phyloP scores from a whole-genome alignment of 768 basidiomycete genomes.

The Lactifluus hygrophoroides region DNA sequence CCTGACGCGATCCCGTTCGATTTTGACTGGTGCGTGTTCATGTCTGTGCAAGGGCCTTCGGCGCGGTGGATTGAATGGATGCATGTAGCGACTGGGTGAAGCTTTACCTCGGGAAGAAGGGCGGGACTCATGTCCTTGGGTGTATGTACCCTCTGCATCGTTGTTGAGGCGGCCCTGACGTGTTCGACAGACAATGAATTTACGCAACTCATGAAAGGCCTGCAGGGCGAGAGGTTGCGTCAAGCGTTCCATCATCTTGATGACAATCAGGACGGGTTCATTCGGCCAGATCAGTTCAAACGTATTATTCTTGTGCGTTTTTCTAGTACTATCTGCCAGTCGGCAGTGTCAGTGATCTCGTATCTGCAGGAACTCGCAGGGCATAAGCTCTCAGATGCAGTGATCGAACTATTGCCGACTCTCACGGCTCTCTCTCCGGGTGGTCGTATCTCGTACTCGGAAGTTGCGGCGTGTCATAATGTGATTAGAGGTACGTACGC shows the following conservation, averaged over 20 bases:
- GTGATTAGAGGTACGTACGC: slow-evolving; percentile 66
- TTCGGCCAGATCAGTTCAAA: slow-evolving; percentile 89
- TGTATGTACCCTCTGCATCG: slow-evolving; percentile 42
- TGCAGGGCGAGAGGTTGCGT: slow-evolving; percentile 94
- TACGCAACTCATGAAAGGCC: slow-evolving; percentile 96
- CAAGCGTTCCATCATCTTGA: slow-evolving; percentile 95
- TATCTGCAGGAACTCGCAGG: slow-evolving; percentile 78
- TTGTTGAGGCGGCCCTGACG: slow-evolving; percentile 14
- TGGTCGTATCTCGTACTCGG: slow-evolving; percentile 89
- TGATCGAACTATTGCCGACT: slow-evolving; percentile 88
- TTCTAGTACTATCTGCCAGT: not conserved
- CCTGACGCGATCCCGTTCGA: slow-evolving; percentile 86
- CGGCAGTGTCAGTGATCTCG: slow-evolving; percentile 1
- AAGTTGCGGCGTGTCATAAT: slow-evolving; percentile 96
- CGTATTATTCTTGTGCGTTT: slow-evolving; percentile 78
- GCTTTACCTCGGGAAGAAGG: slow-evolving; percentile 88
- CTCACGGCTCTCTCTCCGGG: slow-evolving; percentile 84
- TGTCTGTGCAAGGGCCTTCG: not conserved
- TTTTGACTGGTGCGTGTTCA: slow-evolving; percentile 68
- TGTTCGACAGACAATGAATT: slow-evolving; percentile 75
- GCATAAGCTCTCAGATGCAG: slow-evolving; percentile 92
- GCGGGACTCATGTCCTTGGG: slow-evolving; percentile 84
- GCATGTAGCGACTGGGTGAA: slow-evolving; percentile 85
- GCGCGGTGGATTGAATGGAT: not conserved
- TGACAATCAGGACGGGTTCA: slow-evolving; percentile 86